Base-by-base conservation (phyloP, 805 yeast genomes). In the Candida maris region DNA sequence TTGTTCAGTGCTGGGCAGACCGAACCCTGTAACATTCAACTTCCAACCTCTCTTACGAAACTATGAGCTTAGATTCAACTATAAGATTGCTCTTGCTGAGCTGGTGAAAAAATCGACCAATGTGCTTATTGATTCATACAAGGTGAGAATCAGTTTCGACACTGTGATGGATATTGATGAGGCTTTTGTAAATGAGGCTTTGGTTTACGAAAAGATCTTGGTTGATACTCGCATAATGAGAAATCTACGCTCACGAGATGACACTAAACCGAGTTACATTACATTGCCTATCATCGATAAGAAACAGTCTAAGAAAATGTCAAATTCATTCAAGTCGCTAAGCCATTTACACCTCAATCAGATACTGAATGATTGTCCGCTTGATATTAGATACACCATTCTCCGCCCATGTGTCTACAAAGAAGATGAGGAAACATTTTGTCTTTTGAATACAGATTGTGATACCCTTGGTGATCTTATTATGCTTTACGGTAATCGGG, bases 1-100 rank as follows among this genome's bases (percentile, higher is more conserved):
- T 14, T 72, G 78, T 46, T 69, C 77, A 1, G 68, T 72, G 12
- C 56, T 73, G 18, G 78, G 79, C 6, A 58, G 79, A 43, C 79
- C 79, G 3, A 73, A 72, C 42, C 79, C 79, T 1, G 73, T 74
- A 7, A 67, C 75, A 1, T 61, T 61, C 42, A 56, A 54, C 15
- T 61, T 57, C 38, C 62, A 58, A 38, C 64, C 65, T 1, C 43
- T 61, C 34, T 33, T 58, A 23, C 49, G 50, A 27, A 57, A 57
- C 34, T 57, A 57, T 40, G 63, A 59, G 37, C 60, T 60, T 29
- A 37, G 62, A 26, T 43, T 61, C 32, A 59, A 60, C 37, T 61
- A 71, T 41, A 73, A 70, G 39, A 65, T 70, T 35, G 77, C 75
- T 1, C 50, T 72, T 15, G 67, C 76, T 34, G 79, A 73, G 42